Evolutionary conservation across 179 eudicot genomes (phyloP), one percentile per base, ranked within the genome.

Genomic region (Gypsophila paniculata): DNA sequence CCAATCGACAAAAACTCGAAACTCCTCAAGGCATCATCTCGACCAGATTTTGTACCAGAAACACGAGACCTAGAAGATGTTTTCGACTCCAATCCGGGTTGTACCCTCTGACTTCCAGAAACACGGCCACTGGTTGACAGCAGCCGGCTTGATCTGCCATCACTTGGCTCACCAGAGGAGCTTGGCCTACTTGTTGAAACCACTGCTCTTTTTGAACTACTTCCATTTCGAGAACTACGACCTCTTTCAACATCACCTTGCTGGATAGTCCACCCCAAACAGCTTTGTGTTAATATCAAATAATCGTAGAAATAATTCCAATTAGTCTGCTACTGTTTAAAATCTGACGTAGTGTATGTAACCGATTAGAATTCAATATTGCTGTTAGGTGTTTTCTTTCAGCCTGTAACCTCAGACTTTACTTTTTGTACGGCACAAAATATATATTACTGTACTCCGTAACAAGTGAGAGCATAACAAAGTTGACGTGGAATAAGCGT

Each of bases 141-240:
- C 73, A 86, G 66, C 65, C 84, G 77, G 73, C 86, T 72, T 13
- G 85, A 76, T 66, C 88, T 85, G 34, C 83, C 60, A 26, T 86
- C 87, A 65, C 75, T 79, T 12, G 83, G 87, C 72, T 82, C 91
- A 59, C 83, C 84, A 8, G 93, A 86, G 22, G 93, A 85, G 83
- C 89, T 82, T 34, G 89, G 93, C 76, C 85, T 80, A 78, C 84
- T 70, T 61, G 18, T 76, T 49, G 88, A 78, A 12, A 74, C 71
- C 44, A 81, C 68, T 49, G 86, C 84, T 72, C 86, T 86, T 80
- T 82, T 88, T 72, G 88, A 85, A 18, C 81, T 70, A 74, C 90
- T 86, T 22, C 86, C 87, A 68, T 82, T 82, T 34, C 85, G 78
- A 61, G 90, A 85, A 46, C 64, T 70, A 48, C 80, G 86, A 10